phyloP scores from a whole-genome alignment of 2,329 filamentous ascomycete genomes.

The Diaporthe citri region DNA sequence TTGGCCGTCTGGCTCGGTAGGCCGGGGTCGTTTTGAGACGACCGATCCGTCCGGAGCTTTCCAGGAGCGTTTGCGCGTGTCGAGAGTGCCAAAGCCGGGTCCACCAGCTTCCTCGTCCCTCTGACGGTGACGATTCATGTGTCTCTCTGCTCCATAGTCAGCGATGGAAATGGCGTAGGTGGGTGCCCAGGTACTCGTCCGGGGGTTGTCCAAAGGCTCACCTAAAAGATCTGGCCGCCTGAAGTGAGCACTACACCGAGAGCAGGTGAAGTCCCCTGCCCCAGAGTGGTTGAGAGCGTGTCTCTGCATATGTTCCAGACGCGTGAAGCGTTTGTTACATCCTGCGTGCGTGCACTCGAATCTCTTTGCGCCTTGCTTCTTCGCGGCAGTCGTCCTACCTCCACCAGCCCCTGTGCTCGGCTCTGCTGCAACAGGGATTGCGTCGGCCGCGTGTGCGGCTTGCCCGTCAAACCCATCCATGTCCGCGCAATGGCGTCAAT shows the following conservation, averaged over 20 bases:
- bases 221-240: slow-evolving; percentile 70
- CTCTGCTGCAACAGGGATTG: slow-evolving; percentile 20
- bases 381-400: slow-evolving; percentile 1
- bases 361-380: slow-evolving; percentile 38
- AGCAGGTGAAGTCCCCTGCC: slow-evolving; percentile 66
- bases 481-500: neutral
- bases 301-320: slow-evolving; percentile 69
- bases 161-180: neutral
- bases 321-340: slow-evolving; percentile 67
- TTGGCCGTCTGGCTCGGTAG: slow-evolving; percentile 21
- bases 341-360: slow-evolving; percentile 56
- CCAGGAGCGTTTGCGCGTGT: slow-evolving; percentile 69
- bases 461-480: slow-evolving; percentile 24
- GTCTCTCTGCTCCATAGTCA: slow-evolving; percentile 60
- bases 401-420: neutral
- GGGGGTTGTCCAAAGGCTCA: slow-evolving; percentile 47
- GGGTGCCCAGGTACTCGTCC: neutral
- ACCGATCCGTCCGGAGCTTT: slow-evolving; percentile 66
- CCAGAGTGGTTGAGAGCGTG: slow-evolving; percentile 67
- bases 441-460: neutral
- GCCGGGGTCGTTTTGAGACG: slow-evolving; percentile 56
- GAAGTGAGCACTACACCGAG: slow-evolving; percentile 71
- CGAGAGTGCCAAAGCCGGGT: slow-evolving; percentile 61
- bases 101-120: slow-evolving; percentile 69
- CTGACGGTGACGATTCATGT: slow-evolving; percentile 66